These are phyloP conservation scores for Nicotiana benthamiana DNA, from an alignment of 257 asterid species.

Conservation along the genomic window DNA sequence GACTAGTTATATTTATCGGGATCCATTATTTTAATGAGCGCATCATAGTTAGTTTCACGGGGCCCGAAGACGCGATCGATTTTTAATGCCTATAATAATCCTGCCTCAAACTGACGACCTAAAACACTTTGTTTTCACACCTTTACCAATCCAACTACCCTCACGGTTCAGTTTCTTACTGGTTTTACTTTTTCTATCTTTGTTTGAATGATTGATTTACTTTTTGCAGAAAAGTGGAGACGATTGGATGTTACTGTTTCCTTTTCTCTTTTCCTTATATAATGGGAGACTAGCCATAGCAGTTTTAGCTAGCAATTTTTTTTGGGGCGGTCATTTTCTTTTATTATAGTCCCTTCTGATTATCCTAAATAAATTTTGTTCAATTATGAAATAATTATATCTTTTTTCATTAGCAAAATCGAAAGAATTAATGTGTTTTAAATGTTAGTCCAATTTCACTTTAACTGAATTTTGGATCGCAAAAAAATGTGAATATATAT, in stretches of 20 bases:
- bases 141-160: too few relatives aligned
- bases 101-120: too few relatives aligned
- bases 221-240: not conserved
- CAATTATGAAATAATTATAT: not conserved
- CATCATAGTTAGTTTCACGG: too few relatives aligned
- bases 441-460: not conserved
- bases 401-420: not conserved
- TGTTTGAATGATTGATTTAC: slow-evolving; percentile 5
- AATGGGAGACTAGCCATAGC: not conserved
- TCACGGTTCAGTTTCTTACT: not conserved
- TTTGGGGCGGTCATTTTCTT: too few relatives aligned
- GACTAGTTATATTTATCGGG: too few relatives aligned
- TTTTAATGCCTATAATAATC: too few relatives aligned
- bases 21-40: too few relatives aligned
- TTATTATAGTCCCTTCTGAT: not conserved
- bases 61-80: too few relatives aligned
- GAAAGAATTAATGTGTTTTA: not conserved
- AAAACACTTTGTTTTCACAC: too few relatives aligned
- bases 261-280: not conserved
- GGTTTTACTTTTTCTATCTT: not conserved
- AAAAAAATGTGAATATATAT: not conserved
- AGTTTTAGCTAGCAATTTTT: not conserved
- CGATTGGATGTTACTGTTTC: not conserved
- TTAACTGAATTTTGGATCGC: not conserved
- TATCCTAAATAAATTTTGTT: not conserved